Percentiles rank a stretch among this genome's conserved stretches.
Evolutionary conservation across 2,329 filamentous ascomycete genomes (phyloP).

Genomic region (Didymella arachidicola): DNA sequence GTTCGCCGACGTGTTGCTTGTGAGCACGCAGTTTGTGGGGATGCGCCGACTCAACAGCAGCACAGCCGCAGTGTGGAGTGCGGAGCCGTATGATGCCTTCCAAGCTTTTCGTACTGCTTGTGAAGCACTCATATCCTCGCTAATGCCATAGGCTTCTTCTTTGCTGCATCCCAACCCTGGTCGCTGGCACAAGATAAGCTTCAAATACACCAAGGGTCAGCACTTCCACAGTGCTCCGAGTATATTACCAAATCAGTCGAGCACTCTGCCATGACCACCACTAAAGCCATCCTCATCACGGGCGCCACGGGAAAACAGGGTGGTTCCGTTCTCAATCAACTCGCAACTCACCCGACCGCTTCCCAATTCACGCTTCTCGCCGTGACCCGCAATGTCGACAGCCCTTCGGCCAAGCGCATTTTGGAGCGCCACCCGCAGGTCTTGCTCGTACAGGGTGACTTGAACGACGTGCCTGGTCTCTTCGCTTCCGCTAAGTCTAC

Average conservation of each 20-base stretch:
- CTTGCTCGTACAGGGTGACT: constrained; percentile 65
- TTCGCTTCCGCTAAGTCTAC: constrained; percentile 57
- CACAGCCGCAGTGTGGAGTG: constrained; percentile 10
- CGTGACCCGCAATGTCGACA: constrained; percentile 65
- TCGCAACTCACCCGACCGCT: constrained; percentile 47
- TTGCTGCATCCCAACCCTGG: constrained; percentile 1
- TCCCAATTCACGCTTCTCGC: constrained; percentile 63
- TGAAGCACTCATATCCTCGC: constrained; percentile 1
- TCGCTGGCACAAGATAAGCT: background rate
- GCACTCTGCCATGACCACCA: constrained; percentile 38
- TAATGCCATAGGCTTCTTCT: background rate
- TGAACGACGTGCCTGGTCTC: constrained; percentile 60
- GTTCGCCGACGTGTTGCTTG: constrained; percentile 6
- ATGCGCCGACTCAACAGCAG: constrained; percentile 9
- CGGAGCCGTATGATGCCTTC: constrained; percentile 16
- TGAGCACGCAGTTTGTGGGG: constrained; percentile 15
- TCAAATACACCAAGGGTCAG: background rate
- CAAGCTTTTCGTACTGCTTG: background rate
- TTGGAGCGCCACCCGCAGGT: constrained; percentile 56
- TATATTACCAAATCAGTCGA: constrained; percentile 6
- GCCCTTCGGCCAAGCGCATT: constrained; percentile 60
- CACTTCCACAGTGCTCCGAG: background rate
- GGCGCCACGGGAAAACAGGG: constrained; percentile 59
- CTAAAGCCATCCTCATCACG: constrained; percentile 54
- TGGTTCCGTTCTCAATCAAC: constrained; percentile 54